Evolutionary conservation across 305 asterid species (phyloP), one percentile per base, ranked within the genome.

Genomic region (Fraxinus velutina): DNA sequence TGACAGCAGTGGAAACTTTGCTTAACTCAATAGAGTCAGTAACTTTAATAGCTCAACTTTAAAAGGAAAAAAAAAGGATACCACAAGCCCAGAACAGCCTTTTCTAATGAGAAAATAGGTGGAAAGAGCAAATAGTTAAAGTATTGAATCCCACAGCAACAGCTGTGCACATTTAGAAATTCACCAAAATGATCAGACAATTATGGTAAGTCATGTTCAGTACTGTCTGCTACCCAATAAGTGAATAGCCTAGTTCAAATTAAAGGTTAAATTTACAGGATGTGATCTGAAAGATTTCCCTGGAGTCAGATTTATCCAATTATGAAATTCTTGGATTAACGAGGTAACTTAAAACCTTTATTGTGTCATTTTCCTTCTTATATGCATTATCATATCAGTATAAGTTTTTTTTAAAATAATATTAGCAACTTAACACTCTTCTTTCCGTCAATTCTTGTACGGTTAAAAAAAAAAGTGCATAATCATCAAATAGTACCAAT

Each of bases 221-320:
- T 78, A 70, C 24, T 9, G 52, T 62, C 36, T 79, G 76, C 66
- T 44, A 64, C 22, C 37, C 57, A 42, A 55, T 76, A 57, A 42
- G 27, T 52, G 52, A 57, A 79, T n/a, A 44, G 79, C 79, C 13
- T 77, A 44, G 32, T 60, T 73, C 33, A 22, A 4, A 62, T 52
- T 77, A 73, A 78, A 36, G 66, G 36, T 42, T 29, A 55, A 75
- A 78, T 32, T 55, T 33, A 70, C 34, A 78, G 44, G 24, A 44
- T 68, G 17, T 70, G 30, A 15, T 80, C 32, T n/a, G 24, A 39
- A 79, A 77, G 30, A 62, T 30, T 27, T n/a, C 39, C 47, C 10
- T 33, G 73, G 64, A 60, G 66, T 82, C 5, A 44, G 34, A 21
- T 36, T 39, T n/a, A 60, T 39, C 80, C 62, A 76, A 77, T 73